phyloP scores from a whole-genome alignment of 805 yeast genomes.

The Yueomyces sp. region DNA sequence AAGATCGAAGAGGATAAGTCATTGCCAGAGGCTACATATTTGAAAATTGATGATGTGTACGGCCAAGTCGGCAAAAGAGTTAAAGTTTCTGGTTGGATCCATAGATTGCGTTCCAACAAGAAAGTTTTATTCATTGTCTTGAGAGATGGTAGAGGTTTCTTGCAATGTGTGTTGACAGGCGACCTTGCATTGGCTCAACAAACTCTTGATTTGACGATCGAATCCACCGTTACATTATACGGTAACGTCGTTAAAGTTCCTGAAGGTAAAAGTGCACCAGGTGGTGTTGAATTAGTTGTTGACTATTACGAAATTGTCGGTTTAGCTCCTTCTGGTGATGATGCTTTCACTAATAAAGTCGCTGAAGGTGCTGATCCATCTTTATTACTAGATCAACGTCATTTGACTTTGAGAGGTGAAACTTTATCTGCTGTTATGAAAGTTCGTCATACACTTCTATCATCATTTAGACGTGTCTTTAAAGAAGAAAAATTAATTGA shows the following conservation, averaged over 20 bases:
- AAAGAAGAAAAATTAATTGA: conserved; percentile 65
- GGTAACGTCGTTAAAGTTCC: conserved; percentile 80
- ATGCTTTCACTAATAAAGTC: conserved; percentile 85
- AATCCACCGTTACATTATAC: conserved; percentile 65
- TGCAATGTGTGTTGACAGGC: conserved; percentile 81
- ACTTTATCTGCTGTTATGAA: conserved; percentile 84
- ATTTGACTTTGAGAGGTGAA: conserved; percentile 93
- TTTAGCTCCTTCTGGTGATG: conserved; percentile 93
- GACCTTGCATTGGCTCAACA: conserved; percentile 84
- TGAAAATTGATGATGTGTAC: conserved; percentile 48
- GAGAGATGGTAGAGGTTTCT: conserved; percentile 88
- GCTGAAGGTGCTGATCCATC: conserved; percentile 93
- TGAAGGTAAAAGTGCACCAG: conserved; percentile 95
- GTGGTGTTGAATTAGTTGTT: conserved; percentile 85
- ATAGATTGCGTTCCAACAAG: conserved; percentile 85
- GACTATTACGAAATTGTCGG: conserved; percentile 87
- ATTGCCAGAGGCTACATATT: conserved; percentile 52
- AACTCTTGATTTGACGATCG: conserved; percentile 76
- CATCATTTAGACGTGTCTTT: conserved; percentile 63
- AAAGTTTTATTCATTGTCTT: conserved; percentile 81
- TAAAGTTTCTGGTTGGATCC: conserved; percentile 86
- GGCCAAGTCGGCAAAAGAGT: conserved; percentile 56
- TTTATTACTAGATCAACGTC: conserved; percentile 85
- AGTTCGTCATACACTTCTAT: conserved; percentile 74
- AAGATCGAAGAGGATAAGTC: conserved; percentile 56